These are phyloP conservation scores for Yarrowia divulgata DNA, from an alignment of 805 yeast genomes.

Conservation along the genomic window DNA sequence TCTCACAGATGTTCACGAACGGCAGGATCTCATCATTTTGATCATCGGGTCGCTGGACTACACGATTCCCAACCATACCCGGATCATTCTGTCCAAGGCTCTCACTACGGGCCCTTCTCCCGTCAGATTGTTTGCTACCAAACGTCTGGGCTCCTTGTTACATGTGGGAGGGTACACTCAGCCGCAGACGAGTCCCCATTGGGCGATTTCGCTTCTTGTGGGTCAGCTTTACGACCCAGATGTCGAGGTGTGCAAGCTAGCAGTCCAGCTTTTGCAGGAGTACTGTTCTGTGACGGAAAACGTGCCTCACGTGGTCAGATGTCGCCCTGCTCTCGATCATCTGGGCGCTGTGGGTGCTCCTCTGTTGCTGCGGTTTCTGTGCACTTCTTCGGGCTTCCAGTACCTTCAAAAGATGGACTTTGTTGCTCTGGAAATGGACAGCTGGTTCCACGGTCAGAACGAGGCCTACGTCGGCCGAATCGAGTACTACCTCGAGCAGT, in stretches of 20 bases:
- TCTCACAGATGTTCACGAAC: conserved; percentile 60
- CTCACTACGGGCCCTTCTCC: conserved; percentile 61
- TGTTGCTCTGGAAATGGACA: conserved; percentile 68
- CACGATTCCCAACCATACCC: conserved; percentile 65
- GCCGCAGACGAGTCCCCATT: conserved; percentile 45
- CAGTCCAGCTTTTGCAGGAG: conserved; percentile 62
- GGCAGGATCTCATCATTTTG: conserved; percentile 64
- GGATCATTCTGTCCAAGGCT: conserved; percentile 70
- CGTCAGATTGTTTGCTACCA: conserved; percentile 65
- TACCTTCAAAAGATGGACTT: conserved; percentile 66
- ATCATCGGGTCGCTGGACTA: conserved; percentile 70
- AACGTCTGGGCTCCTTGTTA: conserved; percentile 55
- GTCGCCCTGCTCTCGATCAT: conserved; percentile 65
- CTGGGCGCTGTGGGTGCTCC: conserved; percentile 61
- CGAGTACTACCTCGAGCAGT: conserved; percentile 48
- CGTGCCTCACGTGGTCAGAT: conserved; percentile 59
- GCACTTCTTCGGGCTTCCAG: conserved; percentile 72
- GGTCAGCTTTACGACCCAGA: conserved; percentile 74
- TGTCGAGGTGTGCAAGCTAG: conserved; percentile 60
- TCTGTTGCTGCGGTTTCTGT: conserved; percentile 67
- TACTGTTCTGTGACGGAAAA: conserved; percentile 59
- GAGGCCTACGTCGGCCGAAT: conserved; percentile 49
- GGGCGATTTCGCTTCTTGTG: conserved; percentile 64
- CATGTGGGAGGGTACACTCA: conserved; percentile 41
- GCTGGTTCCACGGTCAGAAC: conserved; percentile 62